Evolutionary conservation across 179 eudicot genomes (phyloP).

Genomic region (Amaranthus tricolor): DNA sequence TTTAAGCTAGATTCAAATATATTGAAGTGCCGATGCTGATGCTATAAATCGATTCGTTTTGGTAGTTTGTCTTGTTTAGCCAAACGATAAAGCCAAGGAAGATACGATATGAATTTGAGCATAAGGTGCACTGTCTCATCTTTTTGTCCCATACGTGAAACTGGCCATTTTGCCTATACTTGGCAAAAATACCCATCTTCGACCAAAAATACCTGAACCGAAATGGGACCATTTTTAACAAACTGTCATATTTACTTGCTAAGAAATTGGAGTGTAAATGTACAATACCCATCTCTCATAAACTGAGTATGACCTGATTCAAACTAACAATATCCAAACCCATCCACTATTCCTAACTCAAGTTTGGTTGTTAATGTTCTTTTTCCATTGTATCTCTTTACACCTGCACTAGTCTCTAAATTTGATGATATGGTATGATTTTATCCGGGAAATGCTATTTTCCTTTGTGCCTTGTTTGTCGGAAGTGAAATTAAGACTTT

Average conservation of each 20-base stretch:
- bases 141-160: slow-evolving; percentile 17
- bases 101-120: slow-evolving; percentile 15
- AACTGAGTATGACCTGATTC: not conserved
- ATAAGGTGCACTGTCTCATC: slow-evolving; percentile 12
- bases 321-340: not conserved
- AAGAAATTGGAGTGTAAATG: not conserved
- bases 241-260: too few relatives aligned
- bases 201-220: not conserved
- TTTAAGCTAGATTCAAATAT: slow-evolving; percentile 20
- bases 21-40: slow-evolving; percentile 16
- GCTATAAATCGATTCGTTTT: slow-evolving; percentile 1
- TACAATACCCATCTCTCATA: not conserved
- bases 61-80: not conserved
- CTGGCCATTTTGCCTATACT: not conserved
- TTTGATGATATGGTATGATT: not conserved
- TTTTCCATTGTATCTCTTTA: not conserved
- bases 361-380: not conserved
- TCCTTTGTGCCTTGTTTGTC: too few relatives aligned
- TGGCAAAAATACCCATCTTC: not conserved
- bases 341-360: not conserved
- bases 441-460: not conserved
- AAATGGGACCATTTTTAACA: not conserved
- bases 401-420: not conserved
- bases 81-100: slow-evolving; percentile 11
- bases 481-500: too few relatives aligned